These are phyloP conservation scores for Oryza coarctata DNA, from an alignment of 176 grass and related monocot species.

Conservation along the genomic window DNA sequence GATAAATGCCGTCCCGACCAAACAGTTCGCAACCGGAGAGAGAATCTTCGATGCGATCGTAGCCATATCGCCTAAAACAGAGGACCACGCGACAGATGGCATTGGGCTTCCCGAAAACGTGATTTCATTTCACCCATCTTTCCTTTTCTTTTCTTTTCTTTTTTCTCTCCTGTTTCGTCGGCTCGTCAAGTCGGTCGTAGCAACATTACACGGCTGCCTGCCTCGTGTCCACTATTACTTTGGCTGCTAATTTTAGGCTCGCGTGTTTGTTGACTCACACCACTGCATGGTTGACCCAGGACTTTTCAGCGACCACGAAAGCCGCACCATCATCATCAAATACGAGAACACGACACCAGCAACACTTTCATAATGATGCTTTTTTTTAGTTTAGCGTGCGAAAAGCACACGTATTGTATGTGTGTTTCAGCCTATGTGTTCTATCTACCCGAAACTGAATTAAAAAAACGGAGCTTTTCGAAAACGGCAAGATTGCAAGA, in stretches of 20 bases:
- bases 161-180: neutral
- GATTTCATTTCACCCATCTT: conserved; percentile 20
- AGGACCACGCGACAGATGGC: conserved; percentile 36
- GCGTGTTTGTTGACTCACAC: conserved; percentile 40
- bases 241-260: neutral
- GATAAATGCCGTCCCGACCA: conserved; percentile 41
- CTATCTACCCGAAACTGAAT: neutral
- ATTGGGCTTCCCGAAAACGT: neutral
- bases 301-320: conserved; percentile 18
- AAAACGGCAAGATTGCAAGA: neutral
- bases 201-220: conserved; percentile 2
- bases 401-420: neutral
- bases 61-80: neutral
- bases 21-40: neutral
- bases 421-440: neutral
- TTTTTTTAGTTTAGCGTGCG: neutral
- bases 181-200: conserved; percentile 1
- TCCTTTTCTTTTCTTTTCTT: neutral
- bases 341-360: neutral
- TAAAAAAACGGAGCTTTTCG: neutral
- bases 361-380: neutral
- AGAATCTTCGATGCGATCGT: conserved; percentile 46
- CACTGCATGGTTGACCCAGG: conserved; percentile 25
- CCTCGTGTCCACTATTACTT: conserved; percentile 30
- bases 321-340: neutral